Base-by-base conservation (phyloP, 495 filamentous ascomycete species). In the Pyronema omphalodes region DNA sequence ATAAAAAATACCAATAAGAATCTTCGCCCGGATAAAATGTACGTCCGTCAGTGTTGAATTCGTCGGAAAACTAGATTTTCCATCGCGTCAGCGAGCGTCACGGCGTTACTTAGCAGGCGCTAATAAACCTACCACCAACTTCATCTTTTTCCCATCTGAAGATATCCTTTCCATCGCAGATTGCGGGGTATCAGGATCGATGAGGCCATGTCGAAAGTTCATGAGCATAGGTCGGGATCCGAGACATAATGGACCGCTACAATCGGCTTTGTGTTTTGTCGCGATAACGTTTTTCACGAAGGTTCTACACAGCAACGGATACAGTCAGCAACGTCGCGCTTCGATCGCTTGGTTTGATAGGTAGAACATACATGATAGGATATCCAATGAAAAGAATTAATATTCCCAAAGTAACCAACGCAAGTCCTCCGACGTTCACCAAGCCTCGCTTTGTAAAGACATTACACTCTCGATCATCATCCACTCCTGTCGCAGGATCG, bases 21-120 rank as follows among this genome's bases (percentile, higher is more conserved):
- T 88, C 83, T 60, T 88, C 83, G 17, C 75, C 79, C 39, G 77
- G 73, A 61, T 83, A 88, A 60, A 88, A 87, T 4, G 79, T 81
- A 45, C 83, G 72, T 8, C 80, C 80, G 48, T 76, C 73, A 7
- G 64, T 74, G 55, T 84, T 83, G 63, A 88, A 88, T 58, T 88
- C 83, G 55, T 88, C 83, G 2, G 83, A 86, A 62, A 84, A 88
- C 76, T 80, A 52, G 23, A 29, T 29, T 29, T 29, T 5, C 3
- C 39, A 3, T 43, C 39, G 39, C 39, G 15, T 43, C 39, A 43
- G 15, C 11, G 23, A 29, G 23, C 23, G 23, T 29, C 29, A 34
- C 11, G 9, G 12, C 9, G 11, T 35, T 36, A 9, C 11, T 9
- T 34, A 50, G 18, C 7, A 58, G 33, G 44, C 43, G 19, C 51